These are phyloP conservation scores for Pyricularia sp. DNA, from an alignment of 2,329 filamentous ascomycete species.

Conservation along the genomic window DNA sequence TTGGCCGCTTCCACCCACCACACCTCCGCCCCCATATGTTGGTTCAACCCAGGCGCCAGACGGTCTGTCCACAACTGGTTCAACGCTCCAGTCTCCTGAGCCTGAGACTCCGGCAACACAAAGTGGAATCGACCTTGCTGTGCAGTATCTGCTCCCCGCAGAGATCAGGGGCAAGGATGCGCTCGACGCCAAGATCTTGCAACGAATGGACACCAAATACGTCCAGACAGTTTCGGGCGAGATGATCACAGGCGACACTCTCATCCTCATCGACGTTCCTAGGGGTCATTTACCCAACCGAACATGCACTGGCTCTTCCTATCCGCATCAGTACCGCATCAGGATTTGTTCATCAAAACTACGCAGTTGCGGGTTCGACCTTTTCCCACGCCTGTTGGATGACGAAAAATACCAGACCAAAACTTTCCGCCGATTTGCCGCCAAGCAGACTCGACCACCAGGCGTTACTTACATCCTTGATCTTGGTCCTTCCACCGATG, in stretches of 20 bases:
- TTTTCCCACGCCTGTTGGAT: constrained; percentile 8
- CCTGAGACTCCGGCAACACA: background rate
- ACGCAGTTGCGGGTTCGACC: constrained; percentile 7
- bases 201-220: constrained; percentile 2
- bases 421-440: background rate
- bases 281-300: background rate
- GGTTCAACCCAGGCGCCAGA: background rate
- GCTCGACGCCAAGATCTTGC: background rate
- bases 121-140: background rate
- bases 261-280: constrained; percentile 8
- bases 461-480: constrained; percentile 13
- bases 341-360: constrained; percentile 8
- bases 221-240: constrained; percentile 3
- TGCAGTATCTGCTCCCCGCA: background rate
- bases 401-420: constrained; percentile 7
- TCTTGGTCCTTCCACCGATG: constrained; percentile 9
- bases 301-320: constrained; percentile 7
- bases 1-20: too few relatives aligned
- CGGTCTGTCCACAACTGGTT: background rate
- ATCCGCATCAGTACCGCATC: constrained; percentile 7
- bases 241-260: constrained; percentile 8
- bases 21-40: background rate
- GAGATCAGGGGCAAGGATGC: background rate
- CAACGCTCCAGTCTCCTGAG: background rate
- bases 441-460: constrained; percentile 5